Conservation (phyloP, 345 rosid species). For the Capsella bursapastoris region DNA sequence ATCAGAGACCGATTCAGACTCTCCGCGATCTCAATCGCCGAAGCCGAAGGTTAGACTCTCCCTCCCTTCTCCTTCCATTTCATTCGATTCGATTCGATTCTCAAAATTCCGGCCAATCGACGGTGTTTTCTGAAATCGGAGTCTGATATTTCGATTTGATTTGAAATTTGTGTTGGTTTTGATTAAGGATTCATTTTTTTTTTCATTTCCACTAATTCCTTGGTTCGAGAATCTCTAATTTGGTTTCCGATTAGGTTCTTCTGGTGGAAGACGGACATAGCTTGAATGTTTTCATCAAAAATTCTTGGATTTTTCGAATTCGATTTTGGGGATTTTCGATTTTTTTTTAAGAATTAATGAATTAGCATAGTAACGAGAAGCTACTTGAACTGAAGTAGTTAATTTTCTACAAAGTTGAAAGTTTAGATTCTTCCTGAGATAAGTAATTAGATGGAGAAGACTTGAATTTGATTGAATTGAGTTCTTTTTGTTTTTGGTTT, state of each 20-base stretch:
- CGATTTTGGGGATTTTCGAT: background rate
- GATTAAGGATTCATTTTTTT: background rate
- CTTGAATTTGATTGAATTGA: background rate
- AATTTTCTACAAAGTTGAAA: background rate
- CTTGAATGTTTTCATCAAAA: background rate
- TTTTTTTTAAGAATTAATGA: slow-evolving; percentile 10
- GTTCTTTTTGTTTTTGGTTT: slow-evolving; percentile 23
- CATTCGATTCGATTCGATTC: slow-evolving; percentile 2
- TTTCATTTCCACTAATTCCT: background rate
- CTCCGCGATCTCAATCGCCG: slow-evolving; percentile 76
- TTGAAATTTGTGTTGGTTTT: background rate
- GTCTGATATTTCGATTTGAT: background rate
- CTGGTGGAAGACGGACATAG: background rate
- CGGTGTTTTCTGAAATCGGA: background rate
- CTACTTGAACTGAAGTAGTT: background rate
- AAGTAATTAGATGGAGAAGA: background rate
- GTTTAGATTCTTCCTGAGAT: background rate
- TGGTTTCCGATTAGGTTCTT: background rate
- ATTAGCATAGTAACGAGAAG: background rate
- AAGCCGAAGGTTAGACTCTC: slow-evolving; percentile 63
- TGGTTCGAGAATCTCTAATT: background rate
- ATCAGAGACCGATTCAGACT: slow-evolving; percentile 84
- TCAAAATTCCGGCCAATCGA: background rate
- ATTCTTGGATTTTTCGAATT: background rate
- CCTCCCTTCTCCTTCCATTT: slow-evolving; percentile 13